Conservation (phyloP, 169 alveolate genomes). For the Besnoitia besnoiti region DNA sequence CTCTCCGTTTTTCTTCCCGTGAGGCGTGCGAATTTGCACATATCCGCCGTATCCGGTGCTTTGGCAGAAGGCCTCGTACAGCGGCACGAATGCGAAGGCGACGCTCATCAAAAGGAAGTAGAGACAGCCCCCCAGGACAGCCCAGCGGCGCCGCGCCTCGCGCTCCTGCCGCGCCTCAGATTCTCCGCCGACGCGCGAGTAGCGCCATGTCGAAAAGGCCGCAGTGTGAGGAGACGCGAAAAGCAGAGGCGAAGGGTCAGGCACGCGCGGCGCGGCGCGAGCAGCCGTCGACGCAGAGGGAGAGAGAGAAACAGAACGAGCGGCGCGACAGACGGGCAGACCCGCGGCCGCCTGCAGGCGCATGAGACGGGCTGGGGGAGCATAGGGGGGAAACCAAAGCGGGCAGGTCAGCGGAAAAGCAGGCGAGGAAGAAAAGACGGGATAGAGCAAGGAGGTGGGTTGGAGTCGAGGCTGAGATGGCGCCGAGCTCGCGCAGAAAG, state of each 20-base stretch:
- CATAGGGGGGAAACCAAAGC: neutral
- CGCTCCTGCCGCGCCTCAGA: neutral
- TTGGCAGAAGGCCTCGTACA: slow-evolving; percentile 50
- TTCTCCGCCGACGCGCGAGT: neutral
- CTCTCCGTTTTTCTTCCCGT: neutral
- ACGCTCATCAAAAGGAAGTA: slow-evolving; percentile 49
- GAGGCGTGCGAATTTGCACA: neutral
- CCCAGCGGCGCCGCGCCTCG: slow-evolving; percentile 34
- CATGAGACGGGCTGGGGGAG: neutral
- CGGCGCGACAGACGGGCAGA: neutral
- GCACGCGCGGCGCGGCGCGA: neutral
- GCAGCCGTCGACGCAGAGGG: neutral
- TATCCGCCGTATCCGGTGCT: slow-evolving; percentile 49
- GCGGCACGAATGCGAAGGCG: slow-evolving; percentile 59
- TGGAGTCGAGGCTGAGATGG: no score
- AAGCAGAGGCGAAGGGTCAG: neutral
- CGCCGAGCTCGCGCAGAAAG: no score
- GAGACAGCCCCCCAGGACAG: neutral
- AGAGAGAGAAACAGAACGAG: neutral
- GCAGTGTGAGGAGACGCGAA: neutral
- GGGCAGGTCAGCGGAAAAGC: neutral
- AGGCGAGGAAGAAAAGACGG: neutral
- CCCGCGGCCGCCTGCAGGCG: neutral
- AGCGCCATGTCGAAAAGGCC: neutral
- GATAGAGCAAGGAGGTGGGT: neutral